These are phyloP conservation scores for Curvularia eragrostidis DNA, from an alignment of 2,329 filamentous ascomycete genomes.

Conservation along the genomic window DNA sequence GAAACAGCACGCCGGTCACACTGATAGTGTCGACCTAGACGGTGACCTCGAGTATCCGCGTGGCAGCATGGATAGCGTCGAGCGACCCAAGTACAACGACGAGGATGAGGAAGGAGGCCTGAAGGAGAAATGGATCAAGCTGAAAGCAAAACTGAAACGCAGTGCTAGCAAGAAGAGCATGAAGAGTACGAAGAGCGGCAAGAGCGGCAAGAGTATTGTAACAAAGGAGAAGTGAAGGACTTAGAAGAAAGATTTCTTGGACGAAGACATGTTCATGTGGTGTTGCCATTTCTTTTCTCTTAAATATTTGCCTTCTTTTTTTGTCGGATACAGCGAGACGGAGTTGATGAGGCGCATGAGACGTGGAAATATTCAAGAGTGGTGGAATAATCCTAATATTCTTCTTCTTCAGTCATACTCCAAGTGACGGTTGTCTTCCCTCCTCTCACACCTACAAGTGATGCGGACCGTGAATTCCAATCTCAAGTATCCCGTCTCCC, in stretches of 20 bases:
- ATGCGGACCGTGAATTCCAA: too few relatives aligned
- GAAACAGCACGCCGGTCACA: slow-evolving; percentile 17
- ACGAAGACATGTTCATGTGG: background rate
- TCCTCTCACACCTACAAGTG: background rate
- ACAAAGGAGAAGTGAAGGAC: slow-evolving; percentile 13
- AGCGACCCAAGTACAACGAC: slow-evolving; percentile 11
- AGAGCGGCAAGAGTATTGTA: slow-evolving; percentile 16
- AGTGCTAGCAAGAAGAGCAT: slow-evolving; percentile 46
- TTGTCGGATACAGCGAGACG: background rate
- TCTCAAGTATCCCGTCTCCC: too few relatives aligned
- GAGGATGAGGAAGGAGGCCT: slow-evolving; percentile 27
- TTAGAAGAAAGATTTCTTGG: background rate
- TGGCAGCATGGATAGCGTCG: slow-evolving; percentile 31
- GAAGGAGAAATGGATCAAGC: slow-evolving; percentile 45
- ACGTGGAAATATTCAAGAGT: background rate
- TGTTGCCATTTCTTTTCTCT: background rate
- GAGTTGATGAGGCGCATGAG: too few relatives aligned
- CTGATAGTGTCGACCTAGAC: slow-evolving; percentile 36
- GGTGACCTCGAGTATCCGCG: slow-evolving; percentile 31
- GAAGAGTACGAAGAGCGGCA: slow-evolving; percentile 38
- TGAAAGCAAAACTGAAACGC: slow-evolving; percentile 46
- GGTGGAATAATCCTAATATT: background rate
- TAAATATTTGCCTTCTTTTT: background rate
- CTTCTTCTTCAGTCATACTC: background rate
- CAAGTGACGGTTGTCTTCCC: background rate